Base-by-base conservation (phyloP, 495 filamentous ascomycete species). In the Aspergillus bridgeri region DNA sequence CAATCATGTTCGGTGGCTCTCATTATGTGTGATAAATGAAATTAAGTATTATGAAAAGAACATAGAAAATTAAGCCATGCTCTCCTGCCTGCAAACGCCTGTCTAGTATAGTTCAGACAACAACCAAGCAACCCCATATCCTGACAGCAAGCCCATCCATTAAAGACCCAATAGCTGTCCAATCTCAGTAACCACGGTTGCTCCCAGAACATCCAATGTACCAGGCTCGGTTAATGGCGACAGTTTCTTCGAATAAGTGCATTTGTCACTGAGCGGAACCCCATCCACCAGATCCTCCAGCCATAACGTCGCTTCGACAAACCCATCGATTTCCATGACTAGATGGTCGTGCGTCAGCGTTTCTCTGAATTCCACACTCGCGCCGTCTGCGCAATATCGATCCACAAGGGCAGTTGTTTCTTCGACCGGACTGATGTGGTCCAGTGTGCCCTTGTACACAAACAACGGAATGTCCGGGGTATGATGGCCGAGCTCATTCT, bases 361-460 rank as follows among this genome's bases (percentile, higher is more conserved):
- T 1, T 75, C 66, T 19, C 74, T 53, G 58, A 74, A 81, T 33
- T 67, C 50, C 11, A 78, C 70, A 23, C 69, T 69, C 25, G 65
- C 72, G 1, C 73, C 75, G 2, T 21, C 51, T 3, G 62, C 63
- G 6, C 22, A 47, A 53, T 72, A 78, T 29, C 67, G 74, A 25
- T 60, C 56, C 6, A 78, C 67, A 6, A 78, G 59, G 17, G 38
- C 69, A 59, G 80, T 76, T 3, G 69, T 77, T 25, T 73, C 69
- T 6, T 49, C 48, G 2, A 78, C 60, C 2, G 60, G 48, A 24
- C 61, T 70, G 29, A 76, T 57, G 61, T 80, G 64, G 57, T 81
- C 78, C 1, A 63, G 18, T 29, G 78, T 67, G 4, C 75, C 73
- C 57, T 82, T 78, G 65, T 82, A 80, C 0, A 74, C 53, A 48